A percentile compares a stretch with the other conserved stretches of the same genome.
Conservation (phyloP, 495 filamentous ascomycete genomes). For the Massariosphaeria phaeospora region DNA sequence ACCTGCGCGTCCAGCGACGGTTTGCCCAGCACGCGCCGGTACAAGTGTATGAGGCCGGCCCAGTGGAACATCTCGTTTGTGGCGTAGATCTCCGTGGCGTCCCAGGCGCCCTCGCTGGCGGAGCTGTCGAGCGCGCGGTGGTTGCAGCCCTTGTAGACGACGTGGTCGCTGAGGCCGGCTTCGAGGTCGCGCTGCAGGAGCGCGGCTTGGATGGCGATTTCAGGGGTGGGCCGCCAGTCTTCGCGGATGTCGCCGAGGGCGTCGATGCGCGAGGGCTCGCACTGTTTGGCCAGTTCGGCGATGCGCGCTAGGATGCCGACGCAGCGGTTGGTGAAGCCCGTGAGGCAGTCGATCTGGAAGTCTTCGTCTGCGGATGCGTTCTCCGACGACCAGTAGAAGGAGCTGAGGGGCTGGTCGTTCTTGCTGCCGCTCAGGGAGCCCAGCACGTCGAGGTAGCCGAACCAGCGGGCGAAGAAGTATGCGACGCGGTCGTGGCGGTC, state of each 20-base stretch:
- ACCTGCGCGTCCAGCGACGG: conserved; percentile 53
- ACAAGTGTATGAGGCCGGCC: conserved; percentile 72
- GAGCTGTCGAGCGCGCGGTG: conserved; percentile 38
- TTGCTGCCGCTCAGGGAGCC: conserved; percentile 69
- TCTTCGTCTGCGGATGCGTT: conserved; percentile 42
- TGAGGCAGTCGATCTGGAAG: conserved; percentile 60
- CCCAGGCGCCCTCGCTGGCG: conserved; percentile 43
- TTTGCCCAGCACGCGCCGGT: conserved; percentile 64
- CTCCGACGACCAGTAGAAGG: conserved; percentile 51
- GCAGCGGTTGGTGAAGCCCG: conserved; percentile 55
- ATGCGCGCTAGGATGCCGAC: conserved; percentile 68
- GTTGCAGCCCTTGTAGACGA: conserved; percentile 42
- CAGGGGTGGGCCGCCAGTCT: conserved; percentile 56
- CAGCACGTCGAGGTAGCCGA: conserved; percentile 78
- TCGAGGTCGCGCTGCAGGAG: conserved; percentile 52
- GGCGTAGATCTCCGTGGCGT: conserved; percentile 63
- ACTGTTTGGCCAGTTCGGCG: conserved; percentile 64
- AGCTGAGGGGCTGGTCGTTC: conserved; percentile 51
- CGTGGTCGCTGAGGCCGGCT: conserved; percentile 39
- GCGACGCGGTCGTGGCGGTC: conserved; percentile 60
- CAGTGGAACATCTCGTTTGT: conserved; percentile 77
- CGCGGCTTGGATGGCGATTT: conserved; percentile 52
- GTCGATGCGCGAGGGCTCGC: conserved; percentile 64
- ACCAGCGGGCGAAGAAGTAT: conserved; percentile 80
- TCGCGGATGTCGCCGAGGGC: conserved; percentile 47